Evolutionary conservation across 139 green algal species (phyloP).

Genomic region (Coccomyxa sp.): DNA sequence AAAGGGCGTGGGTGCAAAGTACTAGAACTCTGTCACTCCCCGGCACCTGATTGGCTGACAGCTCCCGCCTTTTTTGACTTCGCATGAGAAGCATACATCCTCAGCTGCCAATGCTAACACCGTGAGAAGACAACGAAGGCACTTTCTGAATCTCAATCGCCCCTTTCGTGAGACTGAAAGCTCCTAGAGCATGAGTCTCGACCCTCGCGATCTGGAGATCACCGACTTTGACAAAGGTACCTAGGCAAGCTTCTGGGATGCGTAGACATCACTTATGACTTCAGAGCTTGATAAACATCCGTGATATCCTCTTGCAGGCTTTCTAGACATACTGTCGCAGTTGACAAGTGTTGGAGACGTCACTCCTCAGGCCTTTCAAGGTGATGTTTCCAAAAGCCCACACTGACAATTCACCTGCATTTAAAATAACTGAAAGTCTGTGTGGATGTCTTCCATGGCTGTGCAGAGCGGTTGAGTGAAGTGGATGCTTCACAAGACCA

Average conservation of each 20-base stretch:
- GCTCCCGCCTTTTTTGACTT: too few relatives aligned
- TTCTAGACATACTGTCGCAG: slow-evolving; percentile 67
- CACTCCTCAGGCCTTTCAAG: slow-evolving; percentile 40
- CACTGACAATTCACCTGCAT: not conserved
- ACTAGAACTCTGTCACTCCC: too few relatives aligned
- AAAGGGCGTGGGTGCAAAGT: too few relatives aligned
- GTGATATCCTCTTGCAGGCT: slow-evolving; percentile 46
- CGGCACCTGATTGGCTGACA: too few relatives aligned
- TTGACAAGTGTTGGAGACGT: slow-evolving; percentile 77
- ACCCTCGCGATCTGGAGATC: not conserved
- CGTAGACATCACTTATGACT: not conserved
- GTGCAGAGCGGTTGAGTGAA: slow-evolving; percentile 30
- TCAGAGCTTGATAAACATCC: not conserved
- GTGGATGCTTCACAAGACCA: slow-evolving; percentile 24
- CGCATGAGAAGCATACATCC: too few relatives aligned
- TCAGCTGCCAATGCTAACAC: too few relatives aligned
- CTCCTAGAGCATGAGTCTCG: not conserved
- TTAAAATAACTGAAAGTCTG: too few relatives aligned
- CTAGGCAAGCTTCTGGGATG: not conserved
- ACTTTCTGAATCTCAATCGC: too few relatives aligned
- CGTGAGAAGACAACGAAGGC: too few relatives aligned
- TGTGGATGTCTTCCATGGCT: not conserved
- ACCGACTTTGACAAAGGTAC: not conserved
- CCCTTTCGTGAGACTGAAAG: too few relatives aligned
- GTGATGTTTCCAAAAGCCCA: slow-evolving; percentile 8